These are phyloP conservation scores for Pseudogymnoascus sp. DNA, from an alignment of 2,329 filamentous ascomycete species.

Conservation along the genomic window DNA sequence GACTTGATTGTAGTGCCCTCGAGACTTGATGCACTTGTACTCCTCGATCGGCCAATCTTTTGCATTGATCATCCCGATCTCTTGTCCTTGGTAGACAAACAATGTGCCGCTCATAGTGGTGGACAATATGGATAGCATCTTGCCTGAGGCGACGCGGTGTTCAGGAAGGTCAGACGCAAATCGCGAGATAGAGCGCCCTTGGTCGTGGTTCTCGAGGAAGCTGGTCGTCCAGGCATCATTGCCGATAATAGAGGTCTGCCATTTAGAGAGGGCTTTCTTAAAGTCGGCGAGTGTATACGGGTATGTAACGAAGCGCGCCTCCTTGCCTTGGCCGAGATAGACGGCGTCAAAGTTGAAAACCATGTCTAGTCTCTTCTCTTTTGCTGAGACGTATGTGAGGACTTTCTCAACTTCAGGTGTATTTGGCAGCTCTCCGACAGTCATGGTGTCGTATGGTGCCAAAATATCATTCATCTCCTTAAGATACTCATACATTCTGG, in stretches of 20 bases:
- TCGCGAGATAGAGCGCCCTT: slow-evolving; percentile 48
- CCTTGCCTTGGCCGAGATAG: slow-evolving; percentile 50
- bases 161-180: slow-evolving; percentile 29
- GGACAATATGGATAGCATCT: slow-evolving; percentile 43
- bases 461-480: slow-evolving; percentile 58
- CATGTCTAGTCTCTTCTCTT: slow-evolving; percentile 58
- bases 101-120: slow-evolving; percentile 42
- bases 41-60: slow-evolving; percentile 43
- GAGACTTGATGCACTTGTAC: slow-evolving; percentile 25
- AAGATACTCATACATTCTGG: slow-evolving; percentile 61
- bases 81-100: slow-evolving; percentile 51
- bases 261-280: slow-evolving; percentile 41
- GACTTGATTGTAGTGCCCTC: slow-evolving; percentile 15
- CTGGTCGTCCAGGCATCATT: slow-evolving; percentile 52
- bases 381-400: slow-evolving; percentile 51
- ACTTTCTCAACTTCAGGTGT: slow-evolving; percentile 53
- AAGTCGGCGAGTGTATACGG: slow-evolving; percentile 41
- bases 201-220: slow-evolving; percentile 60
- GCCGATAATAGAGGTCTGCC: slow-evolving; percentile 44
- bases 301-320: slow-evolving; percentile 40
- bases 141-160: slow-evolving; percentile 24
- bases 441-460: slow-evolving; percentile 56
- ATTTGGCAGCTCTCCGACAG: slow-evolving; percentile 61
- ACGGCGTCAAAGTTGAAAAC: slow-evolving; percentile 63
- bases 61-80: slow-evolving; percentile 48